phyloP scores from a whole-genome alignment of 176 grass and related monocot species.

The Oryza australiensis region DNA sequence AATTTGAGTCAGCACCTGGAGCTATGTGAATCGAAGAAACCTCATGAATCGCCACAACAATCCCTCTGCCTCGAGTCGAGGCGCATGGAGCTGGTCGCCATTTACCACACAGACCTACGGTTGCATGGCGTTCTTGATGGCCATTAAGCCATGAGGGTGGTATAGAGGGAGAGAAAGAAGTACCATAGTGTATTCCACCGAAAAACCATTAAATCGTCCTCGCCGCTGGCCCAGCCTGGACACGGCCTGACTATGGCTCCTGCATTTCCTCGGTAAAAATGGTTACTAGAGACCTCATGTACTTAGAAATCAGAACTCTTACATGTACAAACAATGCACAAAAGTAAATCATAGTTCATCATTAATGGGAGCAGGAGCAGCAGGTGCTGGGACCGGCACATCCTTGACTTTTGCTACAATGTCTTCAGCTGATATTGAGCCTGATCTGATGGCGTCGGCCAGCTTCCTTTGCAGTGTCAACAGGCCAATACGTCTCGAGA shows the following conservation, averaged over 20 bases:
- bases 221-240: too few species aligned
- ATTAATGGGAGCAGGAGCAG: conserved; percentile 31
- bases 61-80: too few species aligned
- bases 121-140: too few species aligned
- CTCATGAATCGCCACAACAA: too few species aligned
- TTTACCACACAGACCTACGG: too few species aligned
- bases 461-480: conserved; percentile 83
- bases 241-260: background rate
- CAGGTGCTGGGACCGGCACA: conserved; percentile 21
- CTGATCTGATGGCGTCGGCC: conserved; percentile 70
- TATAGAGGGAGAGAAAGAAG: too few species aligned
- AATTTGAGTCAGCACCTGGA: too few species aligned
- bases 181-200: too few species aligned
- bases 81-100: too few species aligned
- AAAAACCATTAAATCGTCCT: too few species aligned
- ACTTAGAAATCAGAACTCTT: background rate
- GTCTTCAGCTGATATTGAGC: conserved; percentile 56
- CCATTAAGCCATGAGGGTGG: too few species aligned
- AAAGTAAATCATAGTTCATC: conserved; percentile 65
- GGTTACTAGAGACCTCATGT: background rate
- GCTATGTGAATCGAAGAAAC: too few species aligned
- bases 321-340: background rate
- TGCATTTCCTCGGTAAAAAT: background rate
- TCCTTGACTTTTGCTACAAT: conserved; percentile 35
- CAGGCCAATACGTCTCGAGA: conserved; percentile 67